phyloP scores from a whole-genome alignment of 1,284 basidiomycete species.

The Takashimella koratensis region DNA sequence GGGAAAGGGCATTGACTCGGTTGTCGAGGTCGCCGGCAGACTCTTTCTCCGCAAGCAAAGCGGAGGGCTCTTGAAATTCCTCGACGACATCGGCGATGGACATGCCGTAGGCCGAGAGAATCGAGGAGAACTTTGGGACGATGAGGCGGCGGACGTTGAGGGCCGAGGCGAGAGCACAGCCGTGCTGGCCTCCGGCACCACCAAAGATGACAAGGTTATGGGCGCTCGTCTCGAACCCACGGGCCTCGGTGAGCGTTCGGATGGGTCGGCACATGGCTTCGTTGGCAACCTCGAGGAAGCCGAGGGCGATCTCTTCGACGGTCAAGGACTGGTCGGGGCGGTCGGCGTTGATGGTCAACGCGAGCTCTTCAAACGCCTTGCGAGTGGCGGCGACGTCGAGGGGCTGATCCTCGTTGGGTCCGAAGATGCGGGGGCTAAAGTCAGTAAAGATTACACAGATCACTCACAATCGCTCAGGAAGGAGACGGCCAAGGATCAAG shows the following conservation, averaged over 20 bases:
- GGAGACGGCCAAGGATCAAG: constrained; percentile 41
- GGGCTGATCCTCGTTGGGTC: constrained; percentile 74
- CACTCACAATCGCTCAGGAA: constrained; percentile 53
- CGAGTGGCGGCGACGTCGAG: constrained; percentile 68
- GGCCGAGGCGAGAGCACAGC: constrained; percentile 71
- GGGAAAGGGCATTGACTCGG: neutral
- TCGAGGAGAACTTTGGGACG: constrained; percentile 79
- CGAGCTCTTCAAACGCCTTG: constrained; percentile 62
- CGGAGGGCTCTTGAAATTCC: constrained; percentile 82
- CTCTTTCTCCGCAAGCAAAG: constrained; percentile 34
- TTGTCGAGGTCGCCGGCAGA: neutral
- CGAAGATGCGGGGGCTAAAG: constrained; percentile 53
- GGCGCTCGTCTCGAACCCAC: constrained; percentile 76
- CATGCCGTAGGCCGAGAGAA: constrained; percentile 84
- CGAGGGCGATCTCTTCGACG: constrained; percentile 76
- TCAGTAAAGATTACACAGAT: neutral
- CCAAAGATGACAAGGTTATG: constrained; percentile 88
- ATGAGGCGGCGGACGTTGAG: constrained; percentile 79
- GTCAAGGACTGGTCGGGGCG: constrained; percentile 49
- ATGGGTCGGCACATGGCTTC: constrained; percentile 94
- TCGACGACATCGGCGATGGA: constrained; percentile 80
- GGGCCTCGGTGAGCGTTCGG: constrained; percentile 82
- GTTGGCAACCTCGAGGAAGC: constrained; percentile 86
- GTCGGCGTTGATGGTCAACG: constrained; percentile 63
- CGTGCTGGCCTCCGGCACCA: constrained; percentile 87